Evolutionary conservation across 2,329 filamentous ascomycete genomes (phyloP), one percentile per base, ranked within the genome.

Genomic region (Tolypocladium inflatum): DNA sequence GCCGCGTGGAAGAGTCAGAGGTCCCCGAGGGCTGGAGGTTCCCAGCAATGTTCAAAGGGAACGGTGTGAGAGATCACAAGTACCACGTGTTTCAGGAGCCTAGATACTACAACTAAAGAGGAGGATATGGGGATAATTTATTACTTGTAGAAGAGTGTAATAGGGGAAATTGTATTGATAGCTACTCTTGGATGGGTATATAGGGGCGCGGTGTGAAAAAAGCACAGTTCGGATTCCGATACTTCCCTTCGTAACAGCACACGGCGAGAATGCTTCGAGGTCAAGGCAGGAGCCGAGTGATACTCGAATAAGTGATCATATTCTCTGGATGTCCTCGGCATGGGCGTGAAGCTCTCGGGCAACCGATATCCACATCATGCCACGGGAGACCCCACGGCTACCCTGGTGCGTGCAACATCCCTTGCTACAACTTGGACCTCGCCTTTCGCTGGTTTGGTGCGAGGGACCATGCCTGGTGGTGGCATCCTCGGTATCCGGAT

Each of bases 81-180:
- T 99, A 97, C 73, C 94, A 99, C 73, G 94, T 97, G 37, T 97
- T 99, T 74, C 82, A 96, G 65, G 90, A 95, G 76, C 92, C 91
- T 55, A 82, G 89, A 70, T 96, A 94, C 70, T 87, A 74, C 63
- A 74, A 74, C 58, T 76, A 63, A 58, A 35, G 23, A 41, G n/a
- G 38, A 52, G 17, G 38, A 48, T 6, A 60, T 62, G 58, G 8
- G 48, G 33, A 7, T 11, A 10, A 15, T 30, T 19, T 9, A 48
- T 48, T 19, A 21, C 15, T n/a, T 33, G 48, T 35, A 7, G 10
- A 35, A 21, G 19, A 37, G 2, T 13, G 17, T 7, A 52, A 37
- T 11, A 15, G 33, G 19, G 9, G 6, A 35, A 4, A 35, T 7
- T 35, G 19, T 52, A 52, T 8, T 35, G 13, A 2, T 35, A 52